Conservation (phyloP, 257 asterid genomes). For the Nicotiana paniculata region DNA sequence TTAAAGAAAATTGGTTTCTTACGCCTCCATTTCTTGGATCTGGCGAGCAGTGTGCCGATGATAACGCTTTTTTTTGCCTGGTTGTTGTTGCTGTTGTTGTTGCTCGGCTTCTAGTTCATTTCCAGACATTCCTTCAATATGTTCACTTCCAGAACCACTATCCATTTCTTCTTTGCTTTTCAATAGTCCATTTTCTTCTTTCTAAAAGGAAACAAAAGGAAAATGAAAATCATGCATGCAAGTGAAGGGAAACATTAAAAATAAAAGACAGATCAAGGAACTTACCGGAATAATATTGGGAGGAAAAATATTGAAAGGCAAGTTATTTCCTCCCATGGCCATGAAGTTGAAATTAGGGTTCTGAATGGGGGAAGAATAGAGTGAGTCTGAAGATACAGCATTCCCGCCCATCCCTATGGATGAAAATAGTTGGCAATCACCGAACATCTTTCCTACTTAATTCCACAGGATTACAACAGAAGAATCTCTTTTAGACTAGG, state of each 20-base stretch:
- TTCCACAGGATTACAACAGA: not conserved
- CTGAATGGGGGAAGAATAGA: slow-evolving; percentile 37
- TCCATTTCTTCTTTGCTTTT: slow-evolving; percentile 76
- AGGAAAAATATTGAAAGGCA: slow-evolving; percentile 81
- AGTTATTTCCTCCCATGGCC: slow-evolving; percentile 39
- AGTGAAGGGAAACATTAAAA: not conserved
- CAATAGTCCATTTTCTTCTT: slow-evolving; percentile 60
- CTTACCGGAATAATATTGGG: slow-evolving; percentile 61
- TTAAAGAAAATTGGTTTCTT: not conserved
- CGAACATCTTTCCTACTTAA: slow-evolving; percentile 46
- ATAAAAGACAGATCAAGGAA: not conserved
- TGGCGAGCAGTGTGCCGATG: slow-evolving; percentile 89
- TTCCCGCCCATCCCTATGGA: slow-evolving; percentile 57
- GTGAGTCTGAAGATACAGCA: slow-evolving; percentile 30
- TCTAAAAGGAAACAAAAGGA: slow-evolving; percentile 19
- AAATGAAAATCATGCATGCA: not conserved
- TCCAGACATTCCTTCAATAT: slow-evolving; percentile 58
- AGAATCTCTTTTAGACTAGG: not conserved
- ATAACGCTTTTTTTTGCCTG: slow-evolving; percentile 68
- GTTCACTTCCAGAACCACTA: slow-evolving; percentile 89
- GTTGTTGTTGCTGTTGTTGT: slow-evolving; percentile 26
- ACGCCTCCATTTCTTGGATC: slow-evolving; percentile 99
- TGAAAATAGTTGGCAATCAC: slow-evolving; percentile 84
- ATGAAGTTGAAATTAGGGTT: slow-evolving; percentile 78
- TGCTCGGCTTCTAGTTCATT: slow-evolving; percentile 56